phyloP scores from a whole-genome alignment of 345 rosid genomes.

The Kandelia obovata region DNA sequence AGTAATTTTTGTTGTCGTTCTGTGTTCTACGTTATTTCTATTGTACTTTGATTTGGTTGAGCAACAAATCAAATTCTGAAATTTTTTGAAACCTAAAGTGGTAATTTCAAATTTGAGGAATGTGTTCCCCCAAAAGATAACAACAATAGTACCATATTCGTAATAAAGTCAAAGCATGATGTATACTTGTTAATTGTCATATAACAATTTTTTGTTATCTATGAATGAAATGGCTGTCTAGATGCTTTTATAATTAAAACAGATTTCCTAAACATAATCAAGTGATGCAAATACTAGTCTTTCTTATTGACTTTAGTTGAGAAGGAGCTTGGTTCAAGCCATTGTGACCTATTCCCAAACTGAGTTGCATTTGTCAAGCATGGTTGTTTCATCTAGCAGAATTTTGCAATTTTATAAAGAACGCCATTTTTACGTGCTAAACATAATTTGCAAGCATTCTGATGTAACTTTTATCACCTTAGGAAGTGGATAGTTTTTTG shows the following conservation, averaged over 20 bases:
- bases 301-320: neutral
- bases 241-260: neutral
- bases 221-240: neutral
- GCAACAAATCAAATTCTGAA: neutral
- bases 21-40: conserved; percentile 2
- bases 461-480: neutral
- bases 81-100: neutral
- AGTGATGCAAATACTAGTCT: neutral
- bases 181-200: neutral
- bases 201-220: neutral
- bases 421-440: neutral
- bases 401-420: neutral
- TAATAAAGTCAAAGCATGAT: neutral
- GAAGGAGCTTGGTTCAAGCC: neutral
- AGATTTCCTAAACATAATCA: neutral
- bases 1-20: neutral
- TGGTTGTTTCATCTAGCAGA: neutral
- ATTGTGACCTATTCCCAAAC: neutral
- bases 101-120: neutral
- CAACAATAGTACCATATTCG: neutral
- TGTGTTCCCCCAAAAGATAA: neutral
- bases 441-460: neutral
- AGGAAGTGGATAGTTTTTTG: neutral
- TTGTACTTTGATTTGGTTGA: conserved; percentile 10
- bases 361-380: neutral